A percentile compares a stretch with the other conserved stretches of the same genome.
phyloP scores from a whole-genome alignment of 1,139 yeast genomes.

The Hemisphaericaspora xylanilytica region DNA sequence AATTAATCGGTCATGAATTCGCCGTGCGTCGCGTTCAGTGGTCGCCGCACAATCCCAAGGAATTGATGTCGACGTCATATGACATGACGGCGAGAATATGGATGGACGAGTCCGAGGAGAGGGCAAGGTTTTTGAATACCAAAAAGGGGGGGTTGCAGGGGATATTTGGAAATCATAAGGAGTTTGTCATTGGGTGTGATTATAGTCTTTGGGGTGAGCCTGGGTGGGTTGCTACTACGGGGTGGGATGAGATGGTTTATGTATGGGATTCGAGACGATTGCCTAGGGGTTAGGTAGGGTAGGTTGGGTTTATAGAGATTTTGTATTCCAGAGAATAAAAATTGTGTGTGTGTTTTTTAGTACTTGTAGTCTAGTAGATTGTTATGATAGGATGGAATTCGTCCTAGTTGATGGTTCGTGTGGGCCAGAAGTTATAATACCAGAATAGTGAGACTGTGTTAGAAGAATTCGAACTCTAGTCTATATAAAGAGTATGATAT shows the following conservation, averaged over 20 bases:
- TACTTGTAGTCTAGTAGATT: too few relatives aligned
- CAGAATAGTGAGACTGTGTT: too few relatives aligned
- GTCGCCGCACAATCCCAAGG: conserved; percentile 84
- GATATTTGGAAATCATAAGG: conserved; percentile 71
- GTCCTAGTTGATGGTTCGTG: too few relatives aligned
- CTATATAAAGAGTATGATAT: too few relatives aligned
- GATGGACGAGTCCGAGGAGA: conserved; percentile 65
- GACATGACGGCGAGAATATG: conserved; percentile 92
- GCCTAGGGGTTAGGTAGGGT: conserved; percentile 1
- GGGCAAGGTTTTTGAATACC: conserved; percentile 44
- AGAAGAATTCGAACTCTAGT: too few relatives aligned
- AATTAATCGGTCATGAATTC: conserved; percentile 81
- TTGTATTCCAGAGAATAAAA: too few relatives aligned
- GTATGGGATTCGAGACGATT: conserved; percentile 73
- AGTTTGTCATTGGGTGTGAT: conserved; percentile 93
- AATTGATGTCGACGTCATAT: conserved; percentile 73
- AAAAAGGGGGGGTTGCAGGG: conserved; percentile 45
- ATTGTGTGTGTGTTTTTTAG: too few relatives aligned
- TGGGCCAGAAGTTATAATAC: too few relatives aligned
- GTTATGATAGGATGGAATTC: too few relatives aligned
- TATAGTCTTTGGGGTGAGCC: conserved; percentile 97
- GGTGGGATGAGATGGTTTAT: conserved; percentile 95
- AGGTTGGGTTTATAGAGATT: conserved; percentile 1
- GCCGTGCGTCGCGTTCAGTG: conserved; percentile 81
- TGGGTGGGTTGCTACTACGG: conserved; percentile 92